These are phyloP conservation scores for Amanita rimosa DNA, from an alignment of 768 basidiomycete genomes.

Conservation along the genomic window DNA sequence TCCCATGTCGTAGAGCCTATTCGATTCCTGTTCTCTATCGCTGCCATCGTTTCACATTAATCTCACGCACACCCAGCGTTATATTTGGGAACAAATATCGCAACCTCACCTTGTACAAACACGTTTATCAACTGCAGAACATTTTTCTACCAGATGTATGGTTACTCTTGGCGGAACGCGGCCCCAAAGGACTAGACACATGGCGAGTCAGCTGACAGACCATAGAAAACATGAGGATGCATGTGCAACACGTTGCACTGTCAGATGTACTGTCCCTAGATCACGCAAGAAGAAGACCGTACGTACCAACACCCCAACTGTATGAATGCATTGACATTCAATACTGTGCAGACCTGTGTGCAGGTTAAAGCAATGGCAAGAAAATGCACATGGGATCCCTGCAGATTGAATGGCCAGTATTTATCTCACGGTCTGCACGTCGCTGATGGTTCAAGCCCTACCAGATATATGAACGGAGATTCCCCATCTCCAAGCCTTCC, in stretches of 20 bases:
- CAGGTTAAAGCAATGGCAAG: too few relatives aligned
- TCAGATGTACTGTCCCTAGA: too few relatives aligned
- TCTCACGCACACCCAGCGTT: not conserved
- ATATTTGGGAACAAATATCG: not conserved
- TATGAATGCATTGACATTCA: too few relatives aligned
- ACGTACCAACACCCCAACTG: too few relatives aligned
- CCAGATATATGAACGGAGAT: too few relatives aligned
- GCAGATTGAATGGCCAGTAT: too few relatives aligned
- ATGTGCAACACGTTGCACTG: not conserved
- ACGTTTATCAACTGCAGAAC: not conserved
- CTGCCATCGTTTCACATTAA: not conserved
- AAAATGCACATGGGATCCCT: too few relatives aligned
- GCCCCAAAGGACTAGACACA: not conserved
- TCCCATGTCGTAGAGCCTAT: not conserved
- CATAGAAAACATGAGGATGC: not conserved
- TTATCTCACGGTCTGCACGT: too few relatives aligned
- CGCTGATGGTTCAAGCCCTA: too few relatives aligned
- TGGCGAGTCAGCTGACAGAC: not conserved
- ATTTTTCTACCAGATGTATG: not conserved
- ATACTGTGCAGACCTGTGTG: too few relatives aligned
- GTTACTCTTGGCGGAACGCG: not conserved
- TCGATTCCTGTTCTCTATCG: not conserved
- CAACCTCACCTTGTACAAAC: not conserved
- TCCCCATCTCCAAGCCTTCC: too few relatives aligned
- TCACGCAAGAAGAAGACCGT: too few relatives aligned